Evolutionary conservation across 305 asterid genomes (phyloP), one percentile per base, ranked within the genome.

Genomic region (Caryopteris hybrid): DNA sequence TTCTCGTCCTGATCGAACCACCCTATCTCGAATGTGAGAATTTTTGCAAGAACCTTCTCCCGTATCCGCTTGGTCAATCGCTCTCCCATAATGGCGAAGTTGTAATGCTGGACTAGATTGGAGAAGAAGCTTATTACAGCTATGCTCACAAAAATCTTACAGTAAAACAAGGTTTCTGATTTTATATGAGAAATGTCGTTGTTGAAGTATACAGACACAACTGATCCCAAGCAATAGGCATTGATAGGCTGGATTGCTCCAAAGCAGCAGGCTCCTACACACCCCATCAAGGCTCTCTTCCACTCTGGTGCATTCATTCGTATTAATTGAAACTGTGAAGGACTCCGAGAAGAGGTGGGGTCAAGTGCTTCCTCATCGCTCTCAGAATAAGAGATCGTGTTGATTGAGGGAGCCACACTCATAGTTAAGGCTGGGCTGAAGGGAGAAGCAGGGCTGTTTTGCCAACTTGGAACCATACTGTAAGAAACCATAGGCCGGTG

Each of bases 1-100:
- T 90, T 88, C 65, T 82, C 83, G 2, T 90, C 92, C 78, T 12
- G 59, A 64, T 90, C 97, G 51, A 83, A 90, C 97, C 96, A 90
- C 5, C 89, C 85, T 8, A 88, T 65, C 74, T 90, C 97, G 23
- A 88, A 88, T 0, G 87, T 86, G 7, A 88, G 82, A 46, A 86
- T 70, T 5, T 80, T 84, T 4, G 72, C 61, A 0, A 90, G 76
- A 46, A 86, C 78, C 39, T 62, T 76, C 46, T 90, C 94, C 0
- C 92, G 76, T 4, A 88, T 78, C 71, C 88, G 82, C 77, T 84
- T 90, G 1, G 86, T 82, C 18, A 88, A 45, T 0, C 81, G 73
- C 70, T 90, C 97, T 29, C 96, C 97, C 92, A 86, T 82, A 20
- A 83, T 16, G 0, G 90, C 84, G 5, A 90, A 90, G 56, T 85